Evolutionary conservation across 1,284 basidiomycete genomes (phyloP).

Genomic region (Ustilago sp.): DNA sequence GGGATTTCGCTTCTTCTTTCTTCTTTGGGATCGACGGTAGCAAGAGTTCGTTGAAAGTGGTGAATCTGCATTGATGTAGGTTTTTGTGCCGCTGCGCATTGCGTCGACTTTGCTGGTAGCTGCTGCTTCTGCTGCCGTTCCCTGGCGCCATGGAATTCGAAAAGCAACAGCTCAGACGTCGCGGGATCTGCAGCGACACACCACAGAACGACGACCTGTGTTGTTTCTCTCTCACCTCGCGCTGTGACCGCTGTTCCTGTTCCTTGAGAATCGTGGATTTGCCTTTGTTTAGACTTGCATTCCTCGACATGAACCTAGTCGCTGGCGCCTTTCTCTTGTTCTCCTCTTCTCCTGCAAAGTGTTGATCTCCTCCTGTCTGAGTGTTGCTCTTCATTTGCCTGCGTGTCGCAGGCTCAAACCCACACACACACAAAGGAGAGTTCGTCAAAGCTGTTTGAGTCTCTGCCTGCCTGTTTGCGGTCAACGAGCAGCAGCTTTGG

Average conservation of each 20-base stretch:
- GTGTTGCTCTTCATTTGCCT: conserved; percentile 19
- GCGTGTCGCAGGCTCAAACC: neutral
- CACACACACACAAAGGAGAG: conserved; percentile 2
- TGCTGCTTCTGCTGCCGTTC: neutral
- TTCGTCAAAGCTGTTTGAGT: neutral
- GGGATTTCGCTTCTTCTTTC: neutral
- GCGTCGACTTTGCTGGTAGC: neutral
- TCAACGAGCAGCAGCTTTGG: too few relatives aligned
- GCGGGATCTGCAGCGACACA: conserved; percentile 5
- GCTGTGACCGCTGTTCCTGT: neutral
- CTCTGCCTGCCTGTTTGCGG: neutral
- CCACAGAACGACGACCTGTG: neutral
- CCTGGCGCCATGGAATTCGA: conserved; percentile 14
- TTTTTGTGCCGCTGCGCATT: conserved; percentile 5
- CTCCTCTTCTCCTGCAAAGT: neutral
- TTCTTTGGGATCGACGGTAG: neutral
- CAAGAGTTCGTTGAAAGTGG: neutral
- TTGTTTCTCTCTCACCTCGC: neutral
- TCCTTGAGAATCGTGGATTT: neutral
- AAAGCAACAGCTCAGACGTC: conserved; percentile 10
- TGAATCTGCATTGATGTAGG: neutral
- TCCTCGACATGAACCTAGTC: conserved; percentile 16
- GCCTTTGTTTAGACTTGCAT: conserved; percentile 8
- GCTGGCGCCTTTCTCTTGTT: conserved; percentile 6
- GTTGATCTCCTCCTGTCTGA: conserved; percentile 11